phyloP scores from a whole-genome alignment of 1,284 basidiomycete genomes.

The Moesziomyces aphidis region DNA sequence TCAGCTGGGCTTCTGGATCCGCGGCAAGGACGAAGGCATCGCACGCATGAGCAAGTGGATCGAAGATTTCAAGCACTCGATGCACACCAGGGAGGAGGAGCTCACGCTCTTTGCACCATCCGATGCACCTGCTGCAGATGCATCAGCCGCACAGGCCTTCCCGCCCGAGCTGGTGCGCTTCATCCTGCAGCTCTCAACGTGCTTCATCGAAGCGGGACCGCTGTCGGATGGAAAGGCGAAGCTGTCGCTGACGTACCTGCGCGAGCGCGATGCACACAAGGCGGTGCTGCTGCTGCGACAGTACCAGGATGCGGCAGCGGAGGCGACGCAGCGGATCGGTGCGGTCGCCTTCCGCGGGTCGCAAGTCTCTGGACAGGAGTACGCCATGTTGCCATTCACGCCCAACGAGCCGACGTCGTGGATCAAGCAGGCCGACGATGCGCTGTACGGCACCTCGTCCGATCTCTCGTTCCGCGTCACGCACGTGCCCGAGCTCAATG shows the following conservation, averaged over 20 bases:
- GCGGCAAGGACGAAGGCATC: constrained; percentile 35
- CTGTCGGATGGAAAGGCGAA: constrained; percentile 22
- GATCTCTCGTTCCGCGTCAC: constrained; percentile 36
- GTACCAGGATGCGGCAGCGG: constrained; percentile 20
- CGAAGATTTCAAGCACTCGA: constrained; percentile 28
- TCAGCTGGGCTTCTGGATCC: constrained; percentile 40
- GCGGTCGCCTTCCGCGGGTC: constrained; percentile 21
- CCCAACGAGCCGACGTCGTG: constrained; percentile 39
- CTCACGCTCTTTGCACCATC: constrained; percentile 17
- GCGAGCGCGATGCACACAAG: constrained; percentile 25
- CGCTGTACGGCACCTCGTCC: constrained; percentile 24
- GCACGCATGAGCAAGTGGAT: constrained; percentile 35
- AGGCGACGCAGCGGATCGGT: constrained; percentile 24
- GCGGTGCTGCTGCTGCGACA: constrained; percentile 36
- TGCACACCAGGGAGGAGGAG: constrained; percentile 23
- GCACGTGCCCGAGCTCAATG: constrained; percentile 23
- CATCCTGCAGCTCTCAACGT: constrained; percentile 34
- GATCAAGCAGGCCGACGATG: constrained; percentile 36
- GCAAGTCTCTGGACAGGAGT: constrained; percentile 9
- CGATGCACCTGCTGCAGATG: neutral
- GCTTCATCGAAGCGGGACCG: constrained; percentile 38
- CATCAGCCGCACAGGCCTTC: constrained; percentile 6
- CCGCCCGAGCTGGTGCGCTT: constrained; percentile 28
- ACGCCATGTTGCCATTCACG: constrained; percentile 44
- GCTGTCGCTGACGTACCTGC: constrained; percentile 24